Base-by-base conservation (phyloP, 495 filamentous ascomycete genomes). In the Aspergillus ostianus region DNA sequence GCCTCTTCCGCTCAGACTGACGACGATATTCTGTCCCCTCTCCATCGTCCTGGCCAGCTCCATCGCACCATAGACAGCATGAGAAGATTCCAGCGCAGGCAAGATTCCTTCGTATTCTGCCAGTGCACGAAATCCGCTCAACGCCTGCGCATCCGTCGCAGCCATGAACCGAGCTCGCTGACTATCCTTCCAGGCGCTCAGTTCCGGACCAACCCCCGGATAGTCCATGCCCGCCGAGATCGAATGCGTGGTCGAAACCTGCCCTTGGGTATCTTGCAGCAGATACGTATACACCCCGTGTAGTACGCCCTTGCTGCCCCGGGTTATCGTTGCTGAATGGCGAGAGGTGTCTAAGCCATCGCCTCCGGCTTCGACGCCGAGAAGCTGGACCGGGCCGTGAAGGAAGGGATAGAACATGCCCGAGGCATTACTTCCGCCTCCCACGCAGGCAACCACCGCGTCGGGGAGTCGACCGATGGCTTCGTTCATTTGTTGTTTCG, bases 381-480 rank as follows among this genome's bases (percentile, higher is more conserved):
- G 76, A 0, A 98, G 84, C 71, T 91, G 90, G 58, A 98, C 94
- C 2, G 82, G 80, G 63, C 98, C 93, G 45, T 90, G 85, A 29
- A 87, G 82, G 80, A 98, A 98, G n/a, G 94, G 95, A 69, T 95
- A 92, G 78, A 98, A 96, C 90, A 96, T 97, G 75, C 92, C 92
- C 19, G 87, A 85, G 6, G 92, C 92, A 68, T 96, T 96, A 65
- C 83, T 88, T 46, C 94, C 95, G 60, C 94, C 94, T 48, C 94
- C 94, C 4, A 98, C 94, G 64, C 94, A 98, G 13, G 94, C 94
- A 13, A 98, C 90, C 7, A 98, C 91, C 1, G 93, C 94, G 67
- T 98, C 94, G 3, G 94, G 95, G 1, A 97, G 83, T 71, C 95
- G 94, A 51, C 91, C 90, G 41, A 86, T 83, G 66, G 88, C 81